These are phyloP conservation scores for Annulohypoxylon stygium DNA, from an alignment of 495 filamentous ascomycete species.

Conservation along the genomic window DNA sequence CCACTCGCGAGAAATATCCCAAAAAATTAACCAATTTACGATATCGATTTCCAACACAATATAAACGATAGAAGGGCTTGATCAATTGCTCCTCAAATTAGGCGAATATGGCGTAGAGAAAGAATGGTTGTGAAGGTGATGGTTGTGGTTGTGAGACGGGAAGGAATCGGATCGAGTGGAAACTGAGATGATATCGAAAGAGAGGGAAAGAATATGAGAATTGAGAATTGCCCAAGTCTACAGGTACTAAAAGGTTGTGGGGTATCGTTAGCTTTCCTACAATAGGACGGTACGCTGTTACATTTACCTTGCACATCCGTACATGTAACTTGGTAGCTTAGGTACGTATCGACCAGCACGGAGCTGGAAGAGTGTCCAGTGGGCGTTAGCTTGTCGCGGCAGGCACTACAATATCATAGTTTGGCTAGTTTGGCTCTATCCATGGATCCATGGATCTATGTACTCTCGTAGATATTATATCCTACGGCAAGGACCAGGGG, in stretches of 20 bases:
- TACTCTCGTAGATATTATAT: conserved; percentile 5
- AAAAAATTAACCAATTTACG: conserved; percentile 33
- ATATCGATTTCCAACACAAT: conserved; percentile 15
- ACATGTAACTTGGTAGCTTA: neutral
- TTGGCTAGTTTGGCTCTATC: neutral
- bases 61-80: conserved; percentile 26
- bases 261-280: neutral
- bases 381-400: conserved; percentile 14
- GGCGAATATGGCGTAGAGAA: conserved; percentile 42
- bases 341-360: neutral
- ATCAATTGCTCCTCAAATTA: conserved; percentile 43
- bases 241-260: neutral
- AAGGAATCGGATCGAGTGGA: conserved; percentile 46
- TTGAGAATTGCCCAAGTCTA: conserved; percentile 14
- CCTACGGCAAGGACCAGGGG: conserved; percentile 17
- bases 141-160: conserved; percentile 30
- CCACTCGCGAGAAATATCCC: conserved; percentile 10
- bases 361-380: neutral
- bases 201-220: conserved; percentile 27
- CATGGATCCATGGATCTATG: too few relatives aligned
- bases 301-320: neutral
- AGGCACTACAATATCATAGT: conserved; percentile 3
- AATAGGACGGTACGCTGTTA: conserved; percentile 10
- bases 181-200: conserved; percentile 41
- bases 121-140: conserved; percentile 12